phyloP scores from a whole-genome alignment of 148 eudicot genomes.

The Selenicereus undatus region DNA sequence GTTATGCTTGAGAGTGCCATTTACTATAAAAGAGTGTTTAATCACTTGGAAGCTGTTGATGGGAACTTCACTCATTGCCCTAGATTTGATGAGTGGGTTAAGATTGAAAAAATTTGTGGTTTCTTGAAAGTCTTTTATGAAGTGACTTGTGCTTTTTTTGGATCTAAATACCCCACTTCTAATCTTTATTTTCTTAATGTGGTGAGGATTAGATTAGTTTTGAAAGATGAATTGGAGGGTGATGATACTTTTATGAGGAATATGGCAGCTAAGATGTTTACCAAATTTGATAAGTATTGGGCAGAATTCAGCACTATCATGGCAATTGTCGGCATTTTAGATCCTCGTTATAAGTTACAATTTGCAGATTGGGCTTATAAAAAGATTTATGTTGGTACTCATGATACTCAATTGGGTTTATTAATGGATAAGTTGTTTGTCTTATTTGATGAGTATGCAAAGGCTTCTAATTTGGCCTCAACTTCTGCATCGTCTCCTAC shows the following conservation, averaged over 20 bases:
- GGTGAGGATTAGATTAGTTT: neutral
- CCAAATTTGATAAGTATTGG: constrained; percentile 10
- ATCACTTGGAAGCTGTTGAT: neutral
- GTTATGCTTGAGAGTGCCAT: neutral
- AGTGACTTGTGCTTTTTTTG: neutral
- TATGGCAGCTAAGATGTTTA: constrained; percentile 3
- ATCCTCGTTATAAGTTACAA: constrained; percentile 4
- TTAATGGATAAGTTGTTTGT: constrained; percentile 4
- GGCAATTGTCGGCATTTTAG: neutral
- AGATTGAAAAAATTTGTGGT: neutral
- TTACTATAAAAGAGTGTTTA: too few relatives aligned
- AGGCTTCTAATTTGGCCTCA: too few relatives aligned
- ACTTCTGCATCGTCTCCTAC: too few relatives aligned
- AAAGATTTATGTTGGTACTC: neutral
- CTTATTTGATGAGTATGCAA: neutral
- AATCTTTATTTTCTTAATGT: constrained; percentile 1
- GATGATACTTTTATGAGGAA: neutral
- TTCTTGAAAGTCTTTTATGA: constrained; percentile 1
- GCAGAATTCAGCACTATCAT: neutral
- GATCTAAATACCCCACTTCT: constrained; percentile 4
- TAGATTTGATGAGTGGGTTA: neutral
- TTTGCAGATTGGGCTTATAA: constrained; percentile 7
- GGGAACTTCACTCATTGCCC: neutral
- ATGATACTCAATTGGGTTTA: neutral
- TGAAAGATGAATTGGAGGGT: neutral